Evolutionary conservation across 2,329 filamentous ascomycete species (phyloP).

Genomic region (Colletotrichum sp.): DNA sequence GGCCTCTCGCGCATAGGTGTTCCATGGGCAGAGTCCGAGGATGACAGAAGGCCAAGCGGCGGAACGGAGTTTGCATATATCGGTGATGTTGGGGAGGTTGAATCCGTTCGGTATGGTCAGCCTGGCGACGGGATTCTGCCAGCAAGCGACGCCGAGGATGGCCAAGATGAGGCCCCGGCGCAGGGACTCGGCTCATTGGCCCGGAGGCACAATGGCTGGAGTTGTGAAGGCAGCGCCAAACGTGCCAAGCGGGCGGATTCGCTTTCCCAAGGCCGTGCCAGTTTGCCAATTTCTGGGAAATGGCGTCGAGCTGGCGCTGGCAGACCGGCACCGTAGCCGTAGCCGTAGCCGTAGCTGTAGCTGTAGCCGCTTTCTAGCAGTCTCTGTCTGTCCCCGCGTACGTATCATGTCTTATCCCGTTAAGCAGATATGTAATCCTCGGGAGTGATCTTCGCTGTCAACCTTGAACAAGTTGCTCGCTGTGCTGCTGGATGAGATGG

Average conservation of each 20-base stretch:
- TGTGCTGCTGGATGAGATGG: background rate
- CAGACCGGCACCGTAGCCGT: background rate
- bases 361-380: background rate
- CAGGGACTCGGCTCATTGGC: slow-evolving; percentile 1
- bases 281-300: background rate
- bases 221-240: background rate
- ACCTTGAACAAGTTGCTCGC: background rate
- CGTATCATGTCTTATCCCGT: background rate
- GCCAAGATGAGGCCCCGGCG: slow-evolving; percentile 5
- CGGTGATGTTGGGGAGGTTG: background rate
- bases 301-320: background rate
- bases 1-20: background rate
- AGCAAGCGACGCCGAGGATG: background rate
- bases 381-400: background rate
- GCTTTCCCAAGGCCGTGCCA: background rate
- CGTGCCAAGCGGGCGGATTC: slow-evolving; percentile 2
- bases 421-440: background rate
- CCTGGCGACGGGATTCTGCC: background rate
- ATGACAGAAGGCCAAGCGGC: background rate
- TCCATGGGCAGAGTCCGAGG: background rate
- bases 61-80: background rate
- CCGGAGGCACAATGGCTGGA: background rate
- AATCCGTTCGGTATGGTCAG: background rate
- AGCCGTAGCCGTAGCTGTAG: background rate
- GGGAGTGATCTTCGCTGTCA: background rate